phyloP scores from a whole-genome alignment of 2,329 filamentous ascomycete species.

The Lasiodiplodia citricola region DNA sequence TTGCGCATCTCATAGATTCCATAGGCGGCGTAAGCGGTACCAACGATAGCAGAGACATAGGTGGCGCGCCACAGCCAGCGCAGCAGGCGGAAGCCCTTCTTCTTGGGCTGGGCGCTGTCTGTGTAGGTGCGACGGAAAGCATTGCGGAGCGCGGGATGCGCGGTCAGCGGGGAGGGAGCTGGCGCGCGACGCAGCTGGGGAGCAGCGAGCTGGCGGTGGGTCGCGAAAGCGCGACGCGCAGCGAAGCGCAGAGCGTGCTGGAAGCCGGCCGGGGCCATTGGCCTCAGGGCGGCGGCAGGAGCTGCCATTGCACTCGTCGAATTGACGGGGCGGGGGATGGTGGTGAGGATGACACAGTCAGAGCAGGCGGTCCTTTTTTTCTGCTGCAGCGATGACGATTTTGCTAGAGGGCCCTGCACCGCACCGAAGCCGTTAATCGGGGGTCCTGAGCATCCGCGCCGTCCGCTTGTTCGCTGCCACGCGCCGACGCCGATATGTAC shows the following conservation, averaged over 20 bases:
- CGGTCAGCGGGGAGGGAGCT: slow-evolving; percentile 11
- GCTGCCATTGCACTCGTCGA: slow-evolving; percentile 26
- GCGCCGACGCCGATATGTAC: slow-evolving; percentile 9
- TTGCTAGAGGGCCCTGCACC: slow-evolving; percentile 20
- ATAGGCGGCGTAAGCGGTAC: slow-evolving; percentile 75
- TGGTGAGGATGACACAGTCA: slow-evolving; percentile 10
- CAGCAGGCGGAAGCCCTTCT: slow-evolving; percentile 70
- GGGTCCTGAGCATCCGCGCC: slow-evolving; percentile 9
- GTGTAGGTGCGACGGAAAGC: slow-evolving; percentile 43
- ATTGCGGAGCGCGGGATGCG: slow-evolving; percentile 32
- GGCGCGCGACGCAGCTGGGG: slow-evolving; percentile 39
- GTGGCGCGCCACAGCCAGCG: slow-evolving; percentile 84
- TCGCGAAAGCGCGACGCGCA: slow-evolving; percentile 43
- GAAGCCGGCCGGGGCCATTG: slow-evolving; percentile 38
- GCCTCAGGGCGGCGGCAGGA: slow-evolving; percentile 43
- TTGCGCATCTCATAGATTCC: slow-evolving; percentile 82
- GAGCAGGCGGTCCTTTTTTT: slow-evolving; percentile 20
- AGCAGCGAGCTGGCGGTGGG: slow-evolving; percentile 35
- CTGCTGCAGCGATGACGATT: slow-evolving; percentile 27
- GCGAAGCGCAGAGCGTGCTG: slow-evolving; percentile 38
- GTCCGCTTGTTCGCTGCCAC: background rate
- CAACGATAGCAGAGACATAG: slow-evolving; percentile 74
- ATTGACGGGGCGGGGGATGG: slow-evolving; percentile 2
- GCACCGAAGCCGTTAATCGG: background rate
- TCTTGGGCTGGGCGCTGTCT: slow-evolving; percentile 44